Evolutionary conservation across 2,329 filamentous ascomycete genomes (phyloP).

Genomic region (Myriosclerotinia curreyana): DNA sequence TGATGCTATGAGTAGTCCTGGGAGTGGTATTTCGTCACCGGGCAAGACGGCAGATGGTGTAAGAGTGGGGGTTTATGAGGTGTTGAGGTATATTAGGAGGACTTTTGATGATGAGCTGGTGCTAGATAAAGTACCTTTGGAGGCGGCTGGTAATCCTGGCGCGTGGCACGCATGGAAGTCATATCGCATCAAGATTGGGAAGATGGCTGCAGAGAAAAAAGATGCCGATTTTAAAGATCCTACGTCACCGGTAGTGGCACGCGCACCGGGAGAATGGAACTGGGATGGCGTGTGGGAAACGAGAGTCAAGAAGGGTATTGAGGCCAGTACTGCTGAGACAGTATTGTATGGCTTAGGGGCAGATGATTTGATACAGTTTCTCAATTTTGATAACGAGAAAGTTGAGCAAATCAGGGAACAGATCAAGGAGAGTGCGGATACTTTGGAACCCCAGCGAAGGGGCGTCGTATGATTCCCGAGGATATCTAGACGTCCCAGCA

Average conservation of each 20-base stretch:
- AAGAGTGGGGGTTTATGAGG: constrained; percentile 54
- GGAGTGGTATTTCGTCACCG: constrained; percentile 8
- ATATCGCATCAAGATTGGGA: constrained; percentile 53
- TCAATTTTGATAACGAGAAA: constrained; percentile 59
- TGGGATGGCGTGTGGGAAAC: constrained; percentile 98
- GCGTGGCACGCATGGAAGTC: constrained; percentile 93
- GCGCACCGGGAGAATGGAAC: constrained; percentile 83
- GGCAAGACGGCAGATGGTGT: constrained; percentile 20
- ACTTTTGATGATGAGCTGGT: constrained; percentile 76
- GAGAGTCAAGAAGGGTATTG: constrained; percentile 75
- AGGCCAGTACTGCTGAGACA: constrained; percentile 72
- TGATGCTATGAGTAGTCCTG: constrained; percentile 23
- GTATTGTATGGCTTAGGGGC: constrained; percentile 68
- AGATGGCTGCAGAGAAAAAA: constrained; percentile 26
- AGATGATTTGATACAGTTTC: constrained; percentile 72
- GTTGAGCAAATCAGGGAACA: constrained; percentile 58
- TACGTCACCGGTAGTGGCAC: constrained; percentile 19
- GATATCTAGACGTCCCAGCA: constrained; percentile 34
- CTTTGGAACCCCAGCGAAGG: constrained; percentile 38
- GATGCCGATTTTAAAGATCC: constrained; percentile 1
- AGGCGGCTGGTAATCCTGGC: constrained; percentile 82
- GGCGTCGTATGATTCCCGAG: constrained; percentile 25
- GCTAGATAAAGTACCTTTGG: constrained; percentile 74
- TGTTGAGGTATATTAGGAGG: constrained; percentile 77
- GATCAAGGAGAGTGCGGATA: constrained; percentile 48